Evolutionary conservation across 2,329 filamentous ascomycete genomes (phyloP), one percentile per base, ranked within the genome.

Genomic region (Akanthomyces uredinophilus): DNA sequence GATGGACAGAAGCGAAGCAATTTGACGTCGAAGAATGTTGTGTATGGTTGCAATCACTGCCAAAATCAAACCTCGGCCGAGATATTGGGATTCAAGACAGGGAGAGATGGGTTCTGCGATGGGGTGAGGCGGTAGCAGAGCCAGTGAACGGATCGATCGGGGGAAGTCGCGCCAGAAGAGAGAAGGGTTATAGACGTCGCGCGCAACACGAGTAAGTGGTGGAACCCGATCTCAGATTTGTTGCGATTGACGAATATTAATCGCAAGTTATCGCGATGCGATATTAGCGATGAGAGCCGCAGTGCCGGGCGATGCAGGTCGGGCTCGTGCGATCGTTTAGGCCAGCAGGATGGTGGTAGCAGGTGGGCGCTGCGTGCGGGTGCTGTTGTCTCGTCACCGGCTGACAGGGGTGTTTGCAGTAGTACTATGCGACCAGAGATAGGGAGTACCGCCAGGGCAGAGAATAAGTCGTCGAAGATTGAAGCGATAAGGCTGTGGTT

Each of bases 61-160:
- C 16, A 20, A 49, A 10, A 7, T 20, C n/a, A 50, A 22, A 58
- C 49, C 50, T 20, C 44, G 24, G 37, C 5, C 46, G 22, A 51
- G 16, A 51, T 51, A 51, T 61, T n/a, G 18, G 16, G 4, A 24
- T 14, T 22, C 13, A 18, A 16, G 8, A 35, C 24, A 29, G 35
- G 43, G 47, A 6, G 24, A 51, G 46, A 35, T 43, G 32, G 56
- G 18, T 14, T 27, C 14, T 16, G 35, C 18, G 35, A 59, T 32
- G 32, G 11, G 46, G 46, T 59, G 46, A 41, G 44, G 37, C 46
- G 56, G 37, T 41, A 43, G 18, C 22, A 64, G 59, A 49, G 65
- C 59, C 39, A 63, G 67, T 65, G 62, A 64, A 65, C n/a, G 24
- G 35, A 51, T 13, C 22, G 46, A 22, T 59, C 18, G 46, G 56